Conservation (phyloP, 73 alveolate genomes). For the Durusdinium trenchii region DNA sequence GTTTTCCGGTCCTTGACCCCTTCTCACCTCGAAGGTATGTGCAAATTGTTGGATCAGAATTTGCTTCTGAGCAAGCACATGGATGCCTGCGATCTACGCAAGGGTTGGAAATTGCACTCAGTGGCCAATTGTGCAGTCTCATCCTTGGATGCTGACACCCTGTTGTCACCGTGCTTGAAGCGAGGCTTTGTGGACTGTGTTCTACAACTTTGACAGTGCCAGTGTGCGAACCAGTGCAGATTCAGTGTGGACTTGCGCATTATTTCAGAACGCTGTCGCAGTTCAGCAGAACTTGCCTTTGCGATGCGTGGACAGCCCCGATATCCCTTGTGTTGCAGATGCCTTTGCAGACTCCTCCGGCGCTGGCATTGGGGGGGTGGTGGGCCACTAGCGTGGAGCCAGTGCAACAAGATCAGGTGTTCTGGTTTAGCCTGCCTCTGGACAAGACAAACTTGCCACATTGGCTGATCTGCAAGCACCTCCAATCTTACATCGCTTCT, state of each 20-base stretch:
- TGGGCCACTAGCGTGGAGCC: not conserved
- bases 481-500: not conserved
- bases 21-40: not conserved
- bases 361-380: conserved; percentile 21
- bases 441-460: not conserved
- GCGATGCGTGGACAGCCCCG: not conserved
- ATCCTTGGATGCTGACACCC: not conserved
- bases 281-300: not conserved
- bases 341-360: not conserved
- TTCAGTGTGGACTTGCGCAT: not conserved
- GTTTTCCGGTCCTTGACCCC: not conserved
- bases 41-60: not conserved
- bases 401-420: not conserved
- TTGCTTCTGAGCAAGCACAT: not conserved
- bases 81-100: not conserved
- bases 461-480: not conserved
- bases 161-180: not conserved
- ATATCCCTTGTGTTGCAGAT: not conserved
- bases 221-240: not conserved
- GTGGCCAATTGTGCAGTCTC: not conserved
- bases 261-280: not conserved
- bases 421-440: not conserved
- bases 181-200: not conserved
- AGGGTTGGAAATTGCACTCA: conserved; percentile 5
- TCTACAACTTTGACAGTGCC: not conserved